Evolutionary conservation across 768 basidiomycete species (phyloP).

Genomic region (Russula lepida): DNA sequence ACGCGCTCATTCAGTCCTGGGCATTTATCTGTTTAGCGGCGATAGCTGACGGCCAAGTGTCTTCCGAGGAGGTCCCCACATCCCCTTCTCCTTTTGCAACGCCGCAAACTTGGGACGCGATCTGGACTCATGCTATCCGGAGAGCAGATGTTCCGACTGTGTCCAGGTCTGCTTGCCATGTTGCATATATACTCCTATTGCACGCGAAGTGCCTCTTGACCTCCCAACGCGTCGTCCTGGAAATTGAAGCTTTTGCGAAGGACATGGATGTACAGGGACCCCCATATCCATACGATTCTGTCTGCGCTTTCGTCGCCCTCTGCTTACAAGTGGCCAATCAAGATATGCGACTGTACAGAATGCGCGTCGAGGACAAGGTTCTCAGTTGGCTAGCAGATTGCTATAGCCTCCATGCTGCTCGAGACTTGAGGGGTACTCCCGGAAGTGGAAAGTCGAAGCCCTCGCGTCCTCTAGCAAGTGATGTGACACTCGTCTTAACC

Average conservation of each 20-base stretch:
- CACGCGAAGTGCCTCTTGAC: conserved; percentile 39
- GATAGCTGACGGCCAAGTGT: conserved; percentile 35
- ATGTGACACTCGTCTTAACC: conserved; percentile 57
- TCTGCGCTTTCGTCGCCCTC: conserved; percentile 71
- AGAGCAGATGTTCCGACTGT: conserved; percentile 57
- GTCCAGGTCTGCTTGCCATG: conserved; percentile 74
- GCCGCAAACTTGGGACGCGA: conserved; percentile 48
- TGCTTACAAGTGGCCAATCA: conserved; percentile 65
- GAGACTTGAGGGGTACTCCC: conserved; percentile 30
- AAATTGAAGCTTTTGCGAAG: conserved; percentile 71
- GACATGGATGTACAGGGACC: conserved; percentile 91
- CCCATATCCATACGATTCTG: conserved; percentile 77
- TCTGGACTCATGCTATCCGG: conserved; percentile 80
- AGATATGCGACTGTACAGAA: conserved; percentile 75
- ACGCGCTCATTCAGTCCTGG: conserved; percentile 71
- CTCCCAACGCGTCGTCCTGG: conserved; percentile 49
- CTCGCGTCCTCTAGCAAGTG: conserved; percentile 46
- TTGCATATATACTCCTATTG: conserved; percentile 47
- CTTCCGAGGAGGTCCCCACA: conserved; percentile 9
- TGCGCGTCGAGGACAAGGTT: conserved; percentile 83
- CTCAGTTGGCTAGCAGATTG: conserved; percentile 70
- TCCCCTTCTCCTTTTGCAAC: conserved; percentile 2
- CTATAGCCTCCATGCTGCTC: conserved; percentile 45
- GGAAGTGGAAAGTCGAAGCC: conserved; percentile 34
- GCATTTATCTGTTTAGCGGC: conserved; percentile 72